Evolutionary conservation across 306 rosid species (phyloP), one percentile per base, ranked within the genome.

Genomic region (Corylus avellana): DNA sequence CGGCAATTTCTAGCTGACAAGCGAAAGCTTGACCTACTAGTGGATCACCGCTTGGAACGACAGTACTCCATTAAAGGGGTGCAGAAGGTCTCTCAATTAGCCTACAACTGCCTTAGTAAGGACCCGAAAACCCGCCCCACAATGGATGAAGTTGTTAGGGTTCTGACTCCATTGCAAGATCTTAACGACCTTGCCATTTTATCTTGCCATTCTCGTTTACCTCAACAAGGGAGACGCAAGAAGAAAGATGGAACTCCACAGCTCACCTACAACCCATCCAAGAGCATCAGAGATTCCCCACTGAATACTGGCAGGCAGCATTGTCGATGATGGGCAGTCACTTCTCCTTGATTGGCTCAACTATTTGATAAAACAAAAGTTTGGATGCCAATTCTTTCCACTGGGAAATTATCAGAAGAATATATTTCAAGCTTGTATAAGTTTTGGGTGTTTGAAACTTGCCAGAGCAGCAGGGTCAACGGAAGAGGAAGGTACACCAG

Each of bases 101-200:
- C 98, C 76, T 86, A 79, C 79, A 90, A 58, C 77, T 94, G 97
- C 83, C 97, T 94, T 77, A 87, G 87, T 74, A 85, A 95, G 87
- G 98, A 94, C 83, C 92, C 93, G 16, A 94, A 94, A 80, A 80
- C 88, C 70, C 97, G 97, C 20, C 97, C 97, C 59, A 89, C 82
- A 81, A 94, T 94, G 98, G 98, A 94, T 62, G 95, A 92, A 86
- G 91, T 94, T 48, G 97, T 90, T 86, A 92, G 83, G 87, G 86
- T 90, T 79, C 80, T 94, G 61, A 92, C 88, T 75, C 95, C 97
- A 35, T 79, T 92, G 82, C 98, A 91, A 77, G 95, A 86, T 82
- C 95, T 94, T 73, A 91, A 86, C 20, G 98, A 94, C 84, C 87
- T 92, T 3, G 98, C 97, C 10, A 91, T 94, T 72, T 78, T 91